A percentile compares a stretch with the other conserved stretches of the same genome.
Evolutionary conservation across 768 basidiomycete species (phyloP).

Genomic region (Phallus indusiatus): DNA sequence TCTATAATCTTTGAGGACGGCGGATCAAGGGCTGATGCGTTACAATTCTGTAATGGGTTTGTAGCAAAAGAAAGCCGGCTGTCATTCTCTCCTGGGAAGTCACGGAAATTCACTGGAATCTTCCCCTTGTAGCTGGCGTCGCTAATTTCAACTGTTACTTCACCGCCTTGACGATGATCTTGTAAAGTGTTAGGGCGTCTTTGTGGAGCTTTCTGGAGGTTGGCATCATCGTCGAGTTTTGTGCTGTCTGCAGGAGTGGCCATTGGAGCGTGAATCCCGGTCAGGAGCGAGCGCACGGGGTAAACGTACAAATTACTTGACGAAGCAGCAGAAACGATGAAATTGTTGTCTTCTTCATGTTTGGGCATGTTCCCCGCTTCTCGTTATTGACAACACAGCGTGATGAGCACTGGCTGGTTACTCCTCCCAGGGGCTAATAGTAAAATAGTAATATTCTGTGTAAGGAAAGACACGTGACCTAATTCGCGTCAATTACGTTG

Average conservation of each 20-base stretch:
- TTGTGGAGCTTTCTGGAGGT: neutral
- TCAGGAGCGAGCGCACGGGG: constrained; percentile 26
- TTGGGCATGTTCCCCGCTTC: neutral
- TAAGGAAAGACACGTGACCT: neutral
- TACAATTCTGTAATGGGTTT: neutral
- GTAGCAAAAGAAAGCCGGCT: neutral
- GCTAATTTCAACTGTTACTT: neutral
- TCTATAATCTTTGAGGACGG: neutral
- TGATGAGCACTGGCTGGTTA: neutral
- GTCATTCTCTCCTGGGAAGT: constrained; percentile 8
- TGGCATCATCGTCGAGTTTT: neutral
- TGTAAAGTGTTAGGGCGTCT: neutral
- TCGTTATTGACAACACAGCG: neutral
- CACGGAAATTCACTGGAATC: constrained; percentile 4
- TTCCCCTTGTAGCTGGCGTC: neutral
- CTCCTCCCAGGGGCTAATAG: no score
- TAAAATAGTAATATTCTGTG: neutral
- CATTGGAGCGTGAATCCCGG: constrained; percentile 18
- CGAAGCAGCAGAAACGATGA: neutral
- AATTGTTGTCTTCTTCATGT: neutral
- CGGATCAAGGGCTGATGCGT: neutral
- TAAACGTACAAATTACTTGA: constrained; percentile 22
- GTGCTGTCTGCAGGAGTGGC: neutral
- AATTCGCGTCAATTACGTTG: neutral
- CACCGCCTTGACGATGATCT: neutral